A percentile compares a stretch with the other conserved stretches of the same genome.
These are phyloP conservation scores for Hypoxylon sp. DNA, from an alignment of 2,329 filamentous ascomycete genomes.

Conservation along the genomic window DNA sequence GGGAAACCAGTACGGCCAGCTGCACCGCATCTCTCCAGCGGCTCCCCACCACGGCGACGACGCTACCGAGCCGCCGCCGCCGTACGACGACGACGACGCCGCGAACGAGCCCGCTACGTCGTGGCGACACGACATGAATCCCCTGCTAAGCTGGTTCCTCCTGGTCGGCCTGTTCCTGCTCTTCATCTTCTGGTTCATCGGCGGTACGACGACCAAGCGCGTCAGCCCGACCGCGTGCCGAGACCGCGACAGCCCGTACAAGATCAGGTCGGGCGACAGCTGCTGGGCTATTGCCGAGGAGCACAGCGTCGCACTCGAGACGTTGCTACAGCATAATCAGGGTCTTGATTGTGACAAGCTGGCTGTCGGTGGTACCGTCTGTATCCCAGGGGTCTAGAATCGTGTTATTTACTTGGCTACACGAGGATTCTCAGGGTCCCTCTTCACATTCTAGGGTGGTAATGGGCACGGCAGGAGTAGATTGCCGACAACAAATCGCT, in stretches of 20 bases:
- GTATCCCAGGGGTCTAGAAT: conserved; percentile 54
- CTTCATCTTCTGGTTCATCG: conserved; percentile 62
- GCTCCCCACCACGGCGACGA: conserved; percentile 41
- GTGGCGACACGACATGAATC: conserved; percentile 64
- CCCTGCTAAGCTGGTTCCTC: conserved; percentile 69
- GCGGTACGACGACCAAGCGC: conserved; percentile 47
- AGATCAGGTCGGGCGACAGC: conserved; percentile 60
- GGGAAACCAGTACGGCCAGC: conserved; percentile 59
- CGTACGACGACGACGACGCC: too few relatives aligned
- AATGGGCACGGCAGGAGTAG: conserved; percentile 16
- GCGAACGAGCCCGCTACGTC: conserved; percentile 49
- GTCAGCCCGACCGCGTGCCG: conserved; percentile 45
- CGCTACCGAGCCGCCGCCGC: conserved; percentile 40
- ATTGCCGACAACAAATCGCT: conserved; percentile 12
- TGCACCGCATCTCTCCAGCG: conserved; percentile 48
- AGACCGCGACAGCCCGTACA: conserved; percentile 52
- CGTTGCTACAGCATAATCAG: conserved; percentile 59
- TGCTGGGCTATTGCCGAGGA: conserved; percentile 65
- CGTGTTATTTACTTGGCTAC: conserved; percentile 7
- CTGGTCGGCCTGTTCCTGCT: conserved; percentile 64
- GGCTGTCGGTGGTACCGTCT: conserved; percentile 57
- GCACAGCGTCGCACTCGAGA: conserved; percentile 58
- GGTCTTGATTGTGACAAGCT: conserved; percentile 62
- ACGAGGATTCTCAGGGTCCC: conserved; percentile 13
- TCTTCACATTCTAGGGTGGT: conserved; percentile 10